These are phyloP conservation scores for Perkinsus olseni DNA, from an alignment of 169 alveolate species.

Conservation along the genomic window DNA sequence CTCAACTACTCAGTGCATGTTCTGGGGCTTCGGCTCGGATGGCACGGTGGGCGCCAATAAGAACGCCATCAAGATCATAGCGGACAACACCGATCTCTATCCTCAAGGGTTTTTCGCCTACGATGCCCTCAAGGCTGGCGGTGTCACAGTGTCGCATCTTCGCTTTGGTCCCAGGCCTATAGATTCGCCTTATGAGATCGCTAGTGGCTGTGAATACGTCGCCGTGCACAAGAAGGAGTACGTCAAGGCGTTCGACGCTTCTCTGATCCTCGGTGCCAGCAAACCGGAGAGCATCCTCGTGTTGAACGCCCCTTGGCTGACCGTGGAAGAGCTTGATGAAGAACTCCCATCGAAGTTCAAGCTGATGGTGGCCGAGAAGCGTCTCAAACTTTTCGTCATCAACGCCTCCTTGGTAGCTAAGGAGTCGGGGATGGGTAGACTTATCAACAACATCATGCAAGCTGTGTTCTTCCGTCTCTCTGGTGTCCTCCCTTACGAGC, in stretches of 20 bases:
- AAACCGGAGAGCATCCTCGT: conserved; percentile 40
- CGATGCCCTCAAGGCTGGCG: conserved; percentile 51
- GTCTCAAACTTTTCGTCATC: conserved; percentile 33
- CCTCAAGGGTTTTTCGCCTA: conserved; percentile 49
- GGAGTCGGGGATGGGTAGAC: conserved; percentile 42
- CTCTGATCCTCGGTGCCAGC: conserved; percentile 7
- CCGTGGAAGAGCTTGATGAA: conserved; percentile 15
- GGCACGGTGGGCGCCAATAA: conserved; percentile 56
- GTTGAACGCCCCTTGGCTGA: conserved; percentile 43
- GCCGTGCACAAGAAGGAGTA: conserved; percentile 48
- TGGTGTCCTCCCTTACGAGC: conserved; percentile 41
- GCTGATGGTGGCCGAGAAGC: conserved; percentile 19
- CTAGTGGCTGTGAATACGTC: conserved; percentile 30
- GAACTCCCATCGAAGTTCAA: conserved; percentile 22
- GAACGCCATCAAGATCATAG: conserved; percentile 52
- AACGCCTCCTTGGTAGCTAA: conserved; percentile 42
- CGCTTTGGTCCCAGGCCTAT: conserved; percentile 50
- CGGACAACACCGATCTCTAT: conserved; percentile 39
- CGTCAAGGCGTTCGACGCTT: conserved; percentile 4
- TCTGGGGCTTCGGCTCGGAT: conserved; percentile 50
- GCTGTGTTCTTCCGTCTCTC: conserved; percentile 40
- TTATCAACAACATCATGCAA: conserved; percentile 41
- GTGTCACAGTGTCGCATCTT: conserved; percentile 44
- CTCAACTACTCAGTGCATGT: conserved; percentile 44
- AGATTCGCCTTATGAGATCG: conserved; percentile 35